phyloP scores from a whole-genome alignment of 805 yeast genomes.

The Cyberlindnera amylophila region DNA sequence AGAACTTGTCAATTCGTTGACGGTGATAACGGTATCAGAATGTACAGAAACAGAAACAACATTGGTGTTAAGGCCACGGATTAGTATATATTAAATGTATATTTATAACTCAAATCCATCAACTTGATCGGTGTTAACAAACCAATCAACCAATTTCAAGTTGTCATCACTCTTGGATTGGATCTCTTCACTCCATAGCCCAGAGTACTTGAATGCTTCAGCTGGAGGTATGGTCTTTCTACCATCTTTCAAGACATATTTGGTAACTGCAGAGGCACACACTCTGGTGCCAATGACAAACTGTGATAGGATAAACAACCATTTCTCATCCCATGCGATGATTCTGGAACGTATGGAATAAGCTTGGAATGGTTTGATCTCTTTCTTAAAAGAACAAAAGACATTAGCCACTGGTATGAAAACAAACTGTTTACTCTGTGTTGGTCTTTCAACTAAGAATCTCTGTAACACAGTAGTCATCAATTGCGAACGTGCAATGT shows the following conservation, averaged over 20 bases:
- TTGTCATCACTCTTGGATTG: slow-evolving; percentile 39
- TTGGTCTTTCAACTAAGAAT: slow-evolving; percentile 44
- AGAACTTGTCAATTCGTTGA: slow-evolving; percentile 72
- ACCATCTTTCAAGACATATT: slow-evolving; percentile 77
- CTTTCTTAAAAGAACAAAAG: slow-evolving; percentile 62
- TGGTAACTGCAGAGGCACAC: slow-evolving; percentile 64
- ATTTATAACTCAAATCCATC: slow-evolving; percentile 26
- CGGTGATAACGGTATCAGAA: slow-evolving; percentile 60
- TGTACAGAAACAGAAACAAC: slow-evolving; percentile 59
- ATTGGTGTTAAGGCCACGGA: slow-evolving; percentile 35
- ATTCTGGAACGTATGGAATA: slow-evolving; percentile 57
- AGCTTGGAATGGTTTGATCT: slow-evolving; percentile 61
- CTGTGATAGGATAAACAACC: slow-evolving; percentile 70
- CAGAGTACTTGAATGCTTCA: slow-evolving; percentile 53
- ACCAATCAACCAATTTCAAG: slow-evolving; percentile 35
- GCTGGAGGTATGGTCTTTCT: slow-evolving; percentile 70
- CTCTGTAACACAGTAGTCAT: slow-evolving; percentile 55
- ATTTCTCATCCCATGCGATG: slow-evolving; percentile 81
- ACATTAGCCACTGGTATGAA: slow-evolving; percentile 78
- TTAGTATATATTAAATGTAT: not conserved
- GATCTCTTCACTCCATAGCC: slow-evolving; percentile 50
- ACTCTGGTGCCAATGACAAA: slow-evolving; percentile 42
- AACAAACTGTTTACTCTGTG: slow-evolving; percentile 34
- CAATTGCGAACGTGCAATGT: slow-evolving; percentile 67
- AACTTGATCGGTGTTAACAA: slow-evolving; percentile 34